Conservation (phyloP, 106 monocot species). For the Alisma plantagoaquatica region DNA sequence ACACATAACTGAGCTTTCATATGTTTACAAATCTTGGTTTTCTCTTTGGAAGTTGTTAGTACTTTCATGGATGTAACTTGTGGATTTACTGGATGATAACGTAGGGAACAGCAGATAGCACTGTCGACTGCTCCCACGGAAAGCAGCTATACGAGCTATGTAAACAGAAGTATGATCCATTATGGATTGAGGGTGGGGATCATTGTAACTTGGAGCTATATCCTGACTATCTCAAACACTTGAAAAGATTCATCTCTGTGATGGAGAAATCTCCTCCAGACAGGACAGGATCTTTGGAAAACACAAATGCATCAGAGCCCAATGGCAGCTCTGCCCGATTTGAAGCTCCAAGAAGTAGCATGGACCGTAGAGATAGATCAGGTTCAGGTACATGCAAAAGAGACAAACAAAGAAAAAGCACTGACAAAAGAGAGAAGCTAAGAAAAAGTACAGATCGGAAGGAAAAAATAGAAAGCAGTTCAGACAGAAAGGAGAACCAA, state of each 20-base stretch:
- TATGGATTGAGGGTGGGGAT: constrained; percentile 55
- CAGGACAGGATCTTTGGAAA: constrained; percentile 12
- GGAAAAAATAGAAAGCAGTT: no score
- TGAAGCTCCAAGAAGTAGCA: constrained; percentile 17
- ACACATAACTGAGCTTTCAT: no score
- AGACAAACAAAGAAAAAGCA: constrained; percentile 6
- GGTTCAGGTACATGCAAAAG: constrained; percentile 1
- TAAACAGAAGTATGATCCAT: constrained; percentile 50
- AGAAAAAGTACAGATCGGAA: constrained; percentile 14
- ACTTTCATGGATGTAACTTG: no score
- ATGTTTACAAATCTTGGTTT: no score
- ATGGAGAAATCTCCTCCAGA: constrained; percentile 10
- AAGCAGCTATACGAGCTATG: constrained; percentile 63
- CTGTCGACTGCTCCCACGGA: constrained; percentile 68
- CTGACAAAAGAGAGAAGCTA: constrained; percentile 1
- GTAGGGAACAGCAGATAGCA: constrained; percentile 69
- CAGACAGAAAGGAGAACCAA: no score
- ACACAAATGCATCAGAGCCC: constrained; percentile 9
- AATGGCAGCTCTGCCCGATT: constrained; percentile 17
- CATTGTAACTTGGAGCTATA: constrained; percentile 22
- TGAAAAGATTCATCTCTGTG: constrained; percentile 51
- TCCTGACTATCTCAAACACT: constrained; percentile 52
- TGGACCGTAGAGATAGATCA: constrained; percentile 11
- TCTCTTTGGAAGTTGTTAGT: no score
- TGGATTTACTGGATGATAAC: no score